Evolutionary conservation across 1,139 yeast genomes (phyloP).

Genomic region (Pichia sp.): DNA sequence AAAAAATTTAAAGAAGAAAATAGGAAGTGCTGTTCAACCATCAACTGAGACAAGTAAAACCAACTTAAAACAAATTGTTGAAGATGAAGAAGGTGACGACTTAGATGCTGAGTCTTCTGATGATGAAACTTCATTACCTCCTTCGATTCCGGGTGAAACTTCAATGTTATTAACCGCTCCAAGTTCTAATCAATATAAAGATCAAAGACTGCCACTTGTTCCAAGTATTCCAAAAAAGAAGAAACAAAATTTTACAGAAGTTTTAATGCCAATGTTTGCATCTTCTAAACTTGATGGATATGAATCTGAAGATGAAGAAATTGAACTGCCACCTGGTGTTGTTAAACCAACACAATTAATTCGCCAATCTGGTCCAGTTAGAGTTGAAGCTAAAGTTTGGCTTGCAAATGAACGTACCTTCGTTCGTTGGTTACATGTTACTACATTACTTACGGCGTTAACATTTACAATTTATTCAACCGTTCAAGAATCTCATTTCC

Average conservation of each 20-base stretch:
- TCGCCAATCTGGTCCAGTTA: constrained; percentile 86
- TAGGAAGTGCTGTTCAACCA: constrained; percentile 23
- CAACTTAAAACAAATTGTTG: constrained; percentile 26
- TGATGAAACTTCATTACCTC: constrained; percentile 37
- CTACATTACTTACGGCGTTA: constrained; percentile 79
- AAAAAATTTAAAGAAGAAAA: constrained; percentile 28
- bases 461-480: constrained; percentile 81
- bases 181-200: constrained; percentile 3
- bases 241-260: constrained; percentile 16
- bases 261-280: constrained; percentile 29
- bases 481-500: constrained; percentile 58
- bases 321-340: constrained; percentile 84
- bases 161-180: constrained; percentile 6
- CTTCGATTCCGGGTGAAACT: constrained; percentile 10
- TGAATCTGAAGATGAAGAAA: constrained; percentile 87
- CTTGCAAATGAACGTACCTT: constrained; percentile 96
- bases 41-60: constrained; percentile 20
- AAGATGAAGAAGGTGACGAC: constrained; percentile 27
- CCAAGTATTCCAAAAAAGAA: constrained; percentile 18
- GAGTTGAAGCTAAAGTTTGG: constrained; percentile 97
- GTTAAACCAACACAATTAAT: constrained; percentile 70
- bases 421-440: constrained; percentile 90
- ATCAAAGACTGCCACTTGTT: constrained; percentile 13
- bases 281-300: constrained; percentile 32
- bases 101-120: constrained; percentile 34